Evolutionary conservation across 805 yeast species (phyloP).

Genomic region (Lipomyces sp.): DNA sequence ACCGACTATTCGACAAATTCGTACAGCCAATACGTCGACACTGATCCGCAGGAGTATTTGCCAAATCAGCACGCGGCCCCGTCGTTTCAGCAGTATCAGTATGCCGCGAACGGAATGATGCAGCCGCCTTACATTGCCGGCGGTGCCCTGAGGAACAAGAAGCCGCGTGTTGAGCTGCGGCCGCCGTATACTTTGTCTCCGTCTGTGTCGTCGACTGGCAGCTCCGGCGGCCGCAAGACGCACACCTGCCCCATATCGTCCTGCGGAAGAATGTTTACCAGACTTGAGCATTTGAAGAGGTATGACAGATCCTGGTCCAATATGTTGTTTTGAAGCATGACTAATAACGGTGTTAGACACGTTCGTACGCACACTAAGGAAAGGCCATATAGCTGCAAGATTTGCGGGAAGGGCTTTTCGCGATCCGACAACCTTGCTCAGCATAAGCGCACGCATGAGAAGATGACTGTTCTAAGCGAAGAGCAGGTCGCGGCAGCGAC

Average conservation of each 20-base stretch:
- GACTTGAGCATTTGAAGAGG: slow-evolving; percentile 28
- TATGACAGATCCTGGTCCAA: neutral
- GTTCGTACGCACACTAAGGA: slow-evolving; percentile 30
- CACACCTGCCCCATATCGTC: slow-evolving; percentile 26
- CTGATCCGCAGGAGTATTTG: slow-evolving; percentile 1
- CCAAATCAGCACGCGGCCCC: slow-evolving; percentile 5
- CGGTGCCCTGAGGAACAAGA: neutral
- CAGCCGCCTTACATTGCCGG: neutral
- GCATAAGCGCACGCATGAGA: slow-evolving; percentile 30
- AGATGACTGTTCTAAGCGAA: slow-evolving; percentile 18
- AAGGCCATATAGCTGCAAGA: slow-evolving; percentile 25
- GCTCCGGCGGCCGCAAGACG: slow-evolving; percentile 20
- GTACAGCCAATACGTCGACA: slow-evolving; percentile 14
- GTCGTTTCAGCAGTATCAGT: slow-evolving; percentile 3
- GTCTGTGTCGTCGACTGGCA: neutral
- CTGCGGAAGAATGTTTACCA: slow-evolving; percentile 27
- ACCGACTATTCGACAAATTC: slow-evolving; percentile 7
- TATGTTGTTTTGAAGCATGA: neutral
- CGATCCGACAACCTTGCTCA: slow-evolving; percentile 26
- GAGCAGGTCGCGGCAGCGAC: slow-evolving; percentile 22
- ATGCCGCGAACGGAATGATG: neutral
- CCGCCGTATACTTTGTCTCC: slow-evolving; percentile 7
- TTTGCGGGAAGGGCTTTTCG: slow-evolving; percentile 27
- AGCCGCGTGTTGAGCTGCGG: slow-evolving; percentile 1
- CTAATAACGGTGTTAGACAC: slow-evolving; percentile 4